These are phyloP conservation scores for Paracoccidioides brasiliensis DNA, from an alignment of 2,329 filamentous ascomycete species.

Conservation along the genomic window DNA sequence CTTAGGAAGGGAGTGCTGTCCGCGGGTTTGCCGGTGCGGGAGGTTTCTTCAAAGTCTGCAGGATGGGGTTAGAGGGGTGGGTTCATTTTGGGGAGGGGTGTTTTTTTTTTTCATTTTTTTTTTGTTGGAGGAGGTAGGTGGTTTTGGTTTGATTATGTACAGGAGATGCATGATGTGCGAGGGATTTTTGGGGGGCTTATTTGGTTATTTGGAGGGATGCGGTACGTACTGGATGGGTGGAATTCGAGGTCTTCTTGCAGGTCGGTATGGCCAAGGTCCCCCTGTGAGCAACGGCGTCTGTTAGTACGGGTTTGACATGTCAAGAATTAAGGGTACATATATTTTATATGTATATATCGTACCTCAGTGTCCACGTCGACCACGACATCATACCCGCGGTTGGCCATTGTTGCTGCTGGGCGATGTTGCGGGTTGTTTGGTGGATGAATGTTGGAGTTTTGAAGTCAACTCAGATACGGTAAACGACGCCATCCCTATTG, in stretches of 20 bases:
- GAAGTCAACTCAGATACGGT: neutral
- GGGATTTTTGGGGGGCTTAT: no score
- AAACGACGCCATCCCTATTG: constrained; percentile 3
- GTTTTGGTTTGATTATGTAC: no score
- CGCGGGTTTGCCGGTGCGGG: constrained; percentile 38
- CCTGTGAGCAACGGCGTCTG: constrained; percentile 41
- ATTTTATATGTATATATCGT: constrained; percentile 17
- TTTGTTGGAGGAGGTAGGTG: no score
- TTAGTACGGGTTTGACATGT: neutral
- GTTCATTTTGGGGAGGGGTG: neutral
- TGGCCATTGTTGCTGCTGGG: constrained; percentile 46
- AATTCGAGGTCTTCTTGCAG: constrained; percentile 99
- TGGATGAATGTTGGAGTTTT: neutral
- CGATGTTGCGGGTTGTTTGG: neutral
- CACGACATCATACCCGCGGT: constrained; percentile 90
- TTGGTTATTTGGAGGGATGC: neutral
- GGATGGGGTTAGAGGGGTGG: neutral
- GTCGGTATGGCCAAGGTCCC: constrained; percentile 94
- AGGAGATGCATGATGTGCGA: no score
- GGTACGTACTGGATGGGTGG: constrained; percentile 61
- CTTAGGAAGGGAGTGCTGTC: constrained; percentile 39
- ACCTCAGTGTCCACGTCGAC: constrained; percentile 97
- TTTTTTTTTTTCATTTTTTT: neutral
- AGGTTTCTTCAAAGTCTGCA: constrained; percentile 55
- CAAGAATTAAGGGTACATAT: neutral